Base-by-base conservation (phyloP, 1,284 basidiomycete genomes). In the Tilletiaria anomala region DNA sequence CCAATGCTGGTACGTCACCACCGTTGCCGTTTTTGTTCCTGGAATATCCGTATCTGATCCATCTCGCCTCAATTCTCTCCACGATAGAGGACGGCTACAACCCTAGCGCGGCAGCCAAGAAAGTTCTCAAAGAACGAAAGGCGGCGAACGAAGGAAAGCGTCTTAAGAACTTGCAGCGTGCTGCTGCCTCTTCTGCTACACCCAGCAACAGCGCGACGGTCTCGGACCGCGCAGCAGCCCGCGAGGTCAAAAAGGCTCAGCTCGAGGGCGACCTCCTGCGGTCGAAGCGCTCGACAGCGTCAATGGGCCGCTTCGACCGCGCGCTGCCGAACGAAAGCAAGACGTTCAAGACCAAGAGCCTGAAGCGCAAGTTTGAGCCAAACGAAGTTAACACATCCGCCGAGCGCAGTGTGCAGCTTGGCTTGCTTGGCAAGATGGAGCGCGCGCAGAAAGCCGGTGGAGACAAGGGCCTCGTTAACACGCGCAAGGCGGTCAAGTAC, bases 361-460 rank as follows among this genome's bases (percentile, higher is more conserved):
- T 89, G 44, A 96, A 96, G 72, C 78, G 89, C 56, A 93, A 94
- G 81, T 91, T 88, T 61, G 82, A 83, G 5, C 78, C 85, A 0
- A 76, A 78, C 6, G 85, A 87, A 63, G 72, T 72, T 10, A 73
- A 82, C 2, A 72, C 75, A 4, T 68, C 72, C 2, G 65, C 71
- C 5, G 89, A 94, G 70, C 82, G 79, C 58, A 75, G 78, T 34
- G 64, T 75, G 17, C 80, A 85, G 19, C 68, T 94, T 46, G 76
- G 77, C 16, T 72, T 96, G 21, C 69, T 94, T 17, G 76, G 78
- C 15, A 78, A 78, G 58, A 73, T 94, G 54, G 82, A 43, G 26
- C 71, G 70, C 10, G n/a, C n/a, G n/a, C n/a, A n/a, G n/a, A 66
- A 69, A 17, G 69, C 68, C 11, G 68, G 32, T 34, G 56, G 47